phyloP scores from a whole-genome alignment of 2,329 filamentous ascomycete species.

The Didymella arachidicola region DNA sequence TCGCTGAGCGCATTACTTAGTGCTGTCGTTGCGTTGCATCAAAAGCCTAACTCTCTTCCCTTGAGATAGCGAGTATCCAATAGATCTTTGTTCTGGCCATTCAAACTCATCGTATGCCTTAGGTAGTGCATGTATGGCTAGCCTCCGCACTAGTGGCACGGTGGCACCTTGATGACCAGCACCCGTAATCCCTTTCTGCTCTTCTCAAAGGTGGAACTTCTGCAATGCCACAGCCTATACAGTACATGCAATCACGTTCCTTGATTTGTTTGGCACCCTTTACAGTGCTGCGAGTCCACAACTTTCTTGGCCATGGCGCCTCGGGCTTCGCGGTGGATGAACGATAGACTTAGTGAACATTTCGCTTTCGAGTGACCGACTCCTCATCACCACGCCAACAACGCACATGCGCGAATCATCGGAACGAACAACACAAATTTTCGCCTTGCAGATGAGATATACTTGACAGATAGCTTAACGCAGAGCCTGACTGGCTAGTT shows the following conservation, averaged over 20 bases:
- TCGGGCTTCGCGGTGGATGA: slow-evolving; percentile 3
- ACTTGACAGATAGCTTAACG: slow-evolving; percentile 1
- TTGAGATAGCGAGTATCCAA: slow-evolving; percentile 17
- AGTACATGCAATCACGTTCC: neutral
- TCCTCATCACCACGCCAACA: slow-evolving; percentile 3
- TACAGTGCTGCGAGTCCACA: neutral
- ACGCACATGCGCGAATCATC: slow-evolving; percentile 7
- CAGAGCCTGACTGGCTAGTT: neutral
- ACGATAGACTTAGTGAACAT: slow-evolving; percentile 9
- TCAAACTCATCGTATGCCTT: neutral
- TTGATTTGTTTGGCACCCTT: neutral
- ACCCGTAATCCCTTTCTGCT: neutral
- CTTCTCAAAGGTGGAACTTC: neutral
- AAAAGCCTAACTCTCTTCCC: slow-evolving; percentile 11
- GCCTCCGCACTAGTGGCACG: slow-evolving; percentile 6
- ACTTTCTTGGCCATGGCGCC: slow-evolving; percentile 9
- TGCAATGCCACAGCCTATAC: neutral
- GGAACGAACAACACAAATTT: slow-evolving; percentile 1
- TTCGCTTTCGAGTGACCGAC: slow-evolving; percentile 4
- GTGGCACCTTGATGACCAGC: slow-evolving; percentile 8
- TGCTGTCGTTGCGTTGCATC: slow-evolving; percentile 70
- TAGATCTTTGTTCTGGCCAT: slow-evolving; percentile 1
- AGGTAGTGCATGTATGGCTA: neutral
- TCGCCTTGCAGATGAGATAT: slow-evolving; percentile 4
- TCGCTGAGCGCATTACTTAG: slow-evolving; percentile 79